Percentiles rank a stretch among this genome's conserved stretches.
Conservation (phyloP, 139 green algal species). For the Chlorella sp. region DNA sequence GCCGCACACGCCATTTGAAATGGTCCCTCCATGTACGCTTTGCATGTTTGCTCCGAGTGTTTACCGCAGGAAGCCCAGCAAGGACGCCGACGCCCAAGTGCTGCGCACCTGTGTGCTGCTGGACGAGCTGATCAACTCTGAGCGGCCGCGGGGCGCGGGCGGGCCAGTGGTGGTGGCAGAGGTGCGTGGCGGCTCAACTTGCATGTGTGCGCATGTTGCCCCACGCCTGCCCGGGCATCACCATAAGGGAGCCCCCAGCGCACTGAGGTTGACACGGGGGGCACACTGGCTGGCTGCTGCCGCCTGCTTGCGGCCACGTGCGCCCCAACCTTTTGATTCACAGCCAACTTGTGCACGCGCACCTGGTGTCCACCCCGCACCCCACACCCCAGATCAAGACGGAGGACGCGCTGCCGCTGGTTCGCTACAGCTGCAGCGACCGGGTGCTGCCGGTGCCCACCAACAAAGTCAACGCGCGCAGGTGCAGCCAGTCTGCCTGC, state of each 20-base stretch:
- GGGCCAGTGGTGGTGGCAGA: slow-evolving; percentile 48
- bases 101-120: slow-evolving; percentile 53
- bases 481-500: slow-evolving; percentile 27
- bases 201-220: too few relatives aligned
- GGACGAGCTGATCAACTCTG: slow-evolving; percentile 38
- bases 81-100: slow-evolving; percentile 51
- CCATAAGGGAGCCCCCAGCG: too few relatives aligned
- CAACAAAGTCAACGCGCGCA: slow-evolving; percentile 55
- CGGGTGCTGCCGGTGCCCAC: slow-evolving; percentile 62
- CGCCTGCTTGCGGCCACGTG: too few relatives aligned
- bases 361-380: too few relatives aligned
- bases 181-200: neutral
- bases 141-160: neutral
- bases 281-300: too few relatives aligned
- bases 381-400: slow-evolving; percentile 44
- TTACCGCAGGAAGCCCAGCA: neutral
- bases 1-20: too few relatives aligned
- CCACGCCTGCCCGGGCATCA: too few relatives aligned
- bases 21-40: neutral
- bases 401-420: slow-evolving; percentile 43
- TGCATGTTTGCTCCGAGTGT: neutral
- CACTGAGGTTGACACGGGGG: too few relatives aligned
- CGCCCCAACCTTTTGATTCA: too few relatives aligned
- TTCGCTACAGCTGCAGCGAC: slow-evolving; percentile 60
- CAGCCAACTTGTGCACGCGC: too few relatives aligned